Evolutionary conservation across 441 rosid species (phyloP), one percentile per base, ranked within the genome.

Genomic region (Rhodomyrtus psidioides): DNA sequence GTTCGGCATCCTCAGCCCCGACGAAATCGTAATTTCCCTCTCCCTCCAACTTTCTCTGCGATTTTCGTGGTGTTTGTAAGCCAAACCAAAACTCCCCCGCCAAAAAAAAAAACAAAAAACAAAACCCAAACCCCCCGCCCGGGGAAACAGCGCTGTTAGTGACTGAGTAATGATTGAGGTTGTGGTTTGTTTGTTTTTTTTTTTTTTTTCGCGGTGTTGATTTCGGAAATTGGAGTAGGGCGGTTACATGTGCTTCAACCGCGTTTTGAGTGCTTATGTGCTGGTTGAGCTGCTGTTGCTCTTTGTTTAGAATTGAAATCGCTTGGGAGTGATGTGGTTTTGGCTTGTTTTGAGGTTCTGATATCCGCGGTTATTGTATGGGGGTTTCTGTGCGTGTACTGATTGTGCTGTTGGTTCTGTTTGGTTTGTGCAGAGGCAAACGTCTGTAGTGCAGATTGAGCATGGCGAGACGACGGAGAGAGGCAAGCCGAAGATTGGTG

Each of bases 381-480:
- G 15, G 70, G 54, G 10, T 56, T 87, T 83, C 60, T 60, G 24
- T 42, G 55, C 53, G n/a, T 13, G 26, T 53, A 28, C 21, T 55
- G 53, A 23, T 55, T 21, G 46, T 28, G 82, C 13, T 65, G 70
- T 44, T 65, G 56, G 49, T 79, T 88, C 54, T 58, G 27, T 39
- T 86, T 46, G 84, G 59, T 79, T 79, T 85, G 51, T 60, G 85
- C 98, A 98, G 99, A 93, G 99, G 91, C 99, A 96, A 94, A 98
- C 94, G 98, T 95, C 99, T 7, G 99, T 98, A 55, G 89, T 98
- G 51, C 98, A 95, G 85, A 93, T 98, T 76, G 99, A 98, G 91
- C 96, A 94, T 54, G 88, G 98, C 83, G 99, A 98, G 92, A 95
- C 98, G 3, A 96, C 98, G 0, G 99, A 98, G 93, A 93, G 96